Conservation (phyloP, 352 stramenopile genomes). For the Phytophthora constricta region DNA sequence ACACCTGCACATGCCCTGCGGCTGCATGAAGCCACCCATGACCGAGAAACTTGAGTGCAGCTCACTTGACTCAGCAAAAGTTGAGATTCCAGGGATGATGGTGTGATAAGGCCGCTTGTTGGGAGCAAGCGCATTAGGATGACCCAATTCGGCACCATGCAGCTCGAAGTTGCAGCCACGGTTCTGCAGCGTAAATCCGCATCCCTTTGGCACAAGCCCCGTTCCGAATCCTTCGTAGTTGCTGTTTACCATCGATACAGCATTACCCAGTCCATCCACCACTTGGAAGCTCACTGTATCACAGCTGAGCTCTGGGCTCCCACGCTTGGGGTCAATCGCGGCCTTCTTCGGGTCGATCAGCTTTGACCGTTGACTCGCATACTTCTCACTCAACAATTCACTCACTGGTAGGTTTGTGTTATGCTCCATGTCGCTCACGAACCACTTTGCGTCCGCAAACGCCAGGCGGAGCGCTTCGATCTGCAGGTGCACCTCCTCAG, state of each 20-base stretch:
- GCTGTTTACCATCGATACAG: slow-evolving; percentile 98
- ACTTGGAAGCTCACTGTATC: slow-evolving; percentile 97
- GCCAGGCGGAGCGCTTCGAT: slow-evolving; percentile 94
- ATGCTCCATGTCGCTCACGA: slow-evolving; percentile 82
- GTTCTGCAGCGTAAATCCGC: slow-evolving; percentile 98
- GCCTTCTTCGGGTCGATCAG: slow-evolving; percentile 53
- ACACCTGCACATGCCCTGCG: slow-evolving; percentile 96
- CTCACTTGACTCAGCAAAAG: slow-evolving; percentile 83
- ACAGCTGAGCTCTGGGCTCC: slow-evolving; percentile 69
- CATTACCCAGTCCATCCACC: slow-evolving; percentile 95
- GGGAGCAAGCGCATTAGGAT: slow-evolving; percentile 93
- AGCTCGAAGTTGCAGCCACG: slow-evolving; percentile 95
- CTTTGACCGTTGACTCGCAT: slow-evolving; percentile 62
- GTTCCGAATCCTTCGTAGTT: slow-evolving; percentile 98
- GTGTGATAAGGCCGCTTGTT: slow-evolving; percentile 98
- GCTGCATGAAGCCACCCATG: slow-evolving; percentile 96
- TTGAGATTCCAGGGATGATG: slow-evolving; percentile 97
- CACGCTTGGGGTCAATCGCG: slow-evolving; percentile 59
- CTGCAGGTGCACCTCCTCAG: slow-evolving; percentile 88
- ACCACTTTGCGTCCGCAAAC: slow-evolving; percentile 93
- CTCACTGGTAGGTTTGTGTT: slow-evolving; percentile 57
- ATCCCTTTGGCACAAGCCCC: slow-evolving; percentile 92
- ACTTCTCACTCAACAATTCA: slow-evolving; percentile 81
- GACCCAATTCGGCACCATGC: slow-evolving; percentile 51
- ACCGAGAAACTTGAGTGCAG: slow-evolving; percentile 93